These are phyloP conservation scores for Phlyctochytrium arcticum DNA, from an alignment of 192 early-diverging fungal species.

Conservation along the genomic window DNA sequence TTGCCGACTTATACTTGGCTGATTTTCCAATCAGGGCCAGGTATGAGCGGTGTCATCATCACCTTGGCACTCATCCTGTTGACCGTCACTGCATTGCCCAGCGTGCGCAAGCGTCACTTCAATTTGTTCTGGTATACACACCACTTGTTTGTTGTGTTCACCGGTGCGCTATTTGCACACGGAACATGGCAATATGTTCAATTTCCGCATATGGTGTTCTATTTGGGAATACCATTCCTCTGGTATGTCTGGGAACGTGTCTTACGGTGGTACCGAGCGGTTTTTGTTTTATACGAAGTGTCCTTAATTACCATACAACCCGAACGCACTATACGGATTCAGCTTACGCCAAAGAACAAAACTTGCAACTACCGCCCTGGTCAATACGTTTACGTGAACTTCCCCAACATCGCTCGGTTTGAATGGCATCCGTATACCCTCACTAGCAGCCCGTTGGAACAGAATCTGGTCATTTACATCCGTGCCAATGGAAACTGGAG, in stretches of 20 bases:
- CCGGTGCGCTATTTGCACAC: constrained; percentile 63
- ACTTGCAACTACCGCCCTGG: constrained; percentile 67
- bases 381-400: constrained; percentile 72
- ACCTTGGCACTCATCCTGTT: neutral
- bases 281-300: constrained; percentile 46
- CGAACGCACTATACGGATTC: constrained; percentile 33
- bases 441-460: constrained; percentile 71
- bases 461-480: constrained; percentile 71
- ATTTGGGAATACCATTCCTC: constrained; percentile 27
- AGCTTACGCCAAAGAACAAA: constrained; percentile 67
- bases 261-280: constrained; percentile 51
- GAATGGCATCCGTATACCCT: constrained; percentile 84
- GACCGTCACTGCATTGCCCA: neutral
- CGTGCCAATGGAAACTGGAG: constrained; percentile 74
- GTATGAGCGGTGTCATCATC: neutral
- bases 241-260: constrained; percentile 61
- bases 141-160: constrained; percentile 63
- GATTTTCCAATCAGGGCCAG: neutral
- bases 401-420: constrained; percentile 52
- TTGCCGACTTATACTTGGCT: neutral
- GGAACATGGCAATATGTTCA: neutral
- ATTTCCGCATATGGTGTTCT: constrained; percentile 16
- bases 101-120: constrained; percentile 33
- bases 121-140: constrained; percentile 74
- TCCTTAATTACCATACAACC: neutral